A percentile compares a stretch with the other conserved stretches of the same genome.
phyloP scores from a whole-genome alignment of 2,329 filamentous ascomycete species.

The Polytolypa hystricis region DNA sequence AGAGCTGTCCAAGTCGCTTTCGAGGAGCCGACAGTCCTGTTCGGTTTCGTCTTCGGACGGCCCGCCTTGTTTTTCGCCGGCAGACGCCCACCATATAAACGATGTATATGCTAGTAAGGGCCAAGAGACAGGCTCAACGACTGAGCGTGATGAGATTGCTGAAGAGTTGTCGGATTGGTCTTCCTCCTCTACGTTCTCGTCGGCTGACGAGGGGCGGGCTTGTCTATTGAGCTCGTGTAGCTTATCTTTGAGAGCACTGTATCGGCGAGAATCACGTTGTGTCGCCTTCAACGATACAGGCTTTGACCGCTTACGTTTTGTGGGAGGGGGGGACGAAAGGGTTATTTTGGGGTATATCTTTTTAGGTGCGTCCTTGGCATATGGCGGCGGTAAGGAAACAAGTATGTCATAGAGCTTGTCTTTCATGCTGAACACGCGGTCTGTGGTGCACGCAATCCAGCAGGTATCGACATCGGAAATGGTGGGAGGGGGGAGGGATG shows the following conservation, averaged over 20 bases:
- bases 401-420: conserved; percentile 79
- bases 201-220: conserved; percentile 12
- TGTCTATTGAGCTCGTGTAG: conserved; percentile 33
- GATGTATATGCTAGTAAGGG: conserved; percentile 49
- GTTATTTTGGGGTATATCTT: conserved; percentile 63
- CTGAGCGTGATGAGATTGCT: conserved; percentile 31
- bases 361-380: conserved; percentile 46
- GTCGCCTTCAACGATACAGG: conserved; percentile 58
- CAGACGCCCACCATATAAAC: conserved; percentile 59
- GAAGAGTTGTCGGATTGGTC: conserved; percentile 31
- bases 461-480: conserved; percentile 41
- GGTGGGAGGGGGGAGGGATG: conserved; percentile 47
- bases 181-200: conserved; percentile 22
- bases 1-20: conserved; percentile 26
- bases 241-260: conserved; percentile 54
- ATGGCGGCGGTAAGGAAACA: conserved; percentile 62
- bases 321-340: conserved; percentile 42
- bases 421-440: conserved; percentile 83
- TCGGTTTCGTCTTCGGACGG: conserved; percentile 44
- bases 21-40: conserved; percentile 32
- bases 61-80: conserved; percentile 47
- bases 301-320: conserved; percentile 28
- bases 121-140: conserved; percentile 50
- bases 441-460: conserved; percentile 93
- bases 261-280: conserved; percentile 79